Conservation (phyloP, 164 flowering plant species). For the Piper longum region DNA sequence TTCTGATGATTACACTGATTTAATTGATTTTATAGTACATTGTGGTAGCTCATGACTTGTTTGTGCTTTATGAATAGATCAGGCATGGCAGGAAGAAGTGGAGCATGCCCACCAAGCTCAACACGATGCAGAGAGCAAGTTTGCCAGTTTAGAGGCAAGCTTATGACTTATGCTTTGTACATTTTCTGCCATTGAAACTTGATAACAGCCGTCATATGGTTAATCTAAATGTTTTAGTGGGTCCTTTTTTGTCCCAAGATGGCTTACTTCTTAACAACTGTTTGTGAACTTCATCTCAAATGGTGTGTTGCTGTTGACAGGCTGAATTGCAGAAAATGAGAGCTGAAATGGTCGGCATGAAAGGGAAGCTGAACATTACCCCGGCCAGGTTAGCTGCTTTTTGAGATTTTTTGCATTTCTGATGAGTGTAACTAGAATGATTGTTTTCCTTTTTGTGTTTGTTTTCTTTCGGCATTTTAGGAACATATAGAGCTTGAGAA, state of each 20-base stretch:
- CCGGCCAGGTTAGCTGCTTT: conserved; percentile 56
- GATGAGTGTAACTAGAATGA: too few relatives aligned
- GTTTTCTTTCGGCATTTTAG: background rate
- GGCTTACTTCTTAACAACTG: background rate
- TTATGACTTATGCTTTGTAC: conserved; percentile 3
- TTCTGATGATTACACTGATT: too few relatives aligned
- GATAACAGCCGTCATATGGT: too few relatives aligned
- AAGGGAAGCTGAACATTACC: conserved; percentile 99
- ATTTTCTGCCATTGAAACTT: background rate
- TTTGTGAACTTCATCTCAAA: background rate
- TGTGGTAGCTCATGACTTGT: background rate
- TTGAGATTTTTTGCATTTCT: too few relatives aligned
- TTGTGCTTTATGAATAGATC: conserved; percentile 30
- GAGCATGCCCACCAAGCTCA: conserved; percentile 95
- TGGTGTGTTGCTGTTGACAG: conserved; percentile 20
- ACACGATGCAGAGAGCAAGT: conserved; percentile 89
- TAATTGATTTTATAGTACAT: background rate
- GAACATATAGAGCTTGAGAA: too few relatives aligned
- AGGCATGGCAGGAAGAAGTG: conserved; percentile 99
- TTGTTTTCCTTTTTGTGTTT: background rate
- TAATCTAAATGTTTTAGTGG: background rate
- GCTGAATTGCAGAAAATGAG: conserved; percentile 92
- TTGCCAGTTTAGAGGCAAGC: conserved; percentile 76
- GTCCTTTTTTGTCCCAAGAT: background rate
- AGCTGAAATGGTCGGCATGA: conserved; percentile 99